phyloP scores from a whole-genome alignment of 495 filamentous ascomycete species.

The Penicillium odoratum region DNA sequence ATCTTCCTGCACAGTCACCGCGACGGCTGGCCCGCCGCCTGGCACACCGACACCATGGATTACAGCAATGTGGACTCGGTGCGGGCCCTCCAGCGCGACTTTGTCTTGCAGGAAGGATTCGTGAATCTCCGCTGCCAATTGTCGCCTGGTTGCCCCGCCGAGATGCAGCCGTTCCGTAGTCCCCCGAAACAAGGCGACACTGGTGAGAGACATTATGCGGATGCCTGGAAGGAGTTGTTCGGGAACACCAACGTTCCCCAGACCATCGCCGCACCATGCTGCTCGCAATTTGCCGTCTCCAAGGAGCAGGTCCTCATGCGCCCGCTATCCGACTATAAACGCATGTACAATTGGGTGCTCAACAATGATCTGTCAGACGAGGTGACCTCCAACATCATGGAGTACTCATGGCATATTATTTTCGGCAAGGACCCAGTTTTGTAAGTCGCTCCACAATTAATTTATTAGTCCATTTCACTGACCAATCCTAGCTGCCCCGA shows the following conservation, averaged over 20 bases:
- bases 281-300: slow-evolving; percentile 69
- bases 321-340: slow-evolving; percentile 52
- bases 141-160: slow-evolving; percentile 42
- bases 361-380: slow-evolving; percentile 47
- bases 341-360: slow-evolving; percentile 61
- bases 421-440: slow-evolving; percentile 54
- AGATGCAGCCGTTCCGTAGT: slow-evolving; percentile 44
- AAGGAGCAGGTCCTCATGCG: slow-evolving; percentile 51
- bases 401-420: slow-evolving; percentile 58
- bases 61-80: slow-evolving; percentile 47
- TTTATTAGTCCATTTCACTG: slow-evolving; percentile 9
- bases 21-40: slow-evolving; percentile 40
- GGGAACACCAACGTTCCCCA: slow-evolving; percentile 45
- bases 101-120: slow-evolving; percentile 37
- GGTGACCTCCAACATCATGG: slow-evolving; percentile 48
- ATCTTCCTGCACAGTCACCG: slow-evolving; percentile 48
- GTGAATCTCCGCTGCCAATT: slow-evolving; percentile 45
- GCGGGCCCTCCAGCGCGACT: slow-evolving; percentile 38
- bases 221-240: slow-evolving; percentile 48
- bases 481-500: slow-evolving; percentile 44
- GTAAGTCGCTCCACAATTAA: slow-evolving; percentile 28
- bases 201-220: slow-evolving; percentile 39
- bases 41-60: slow-evolving; percentile 49
- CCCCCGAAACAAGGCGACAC: slow-evolving; percentile 54
- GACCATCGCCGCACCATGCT: slow-evolving; percentile 57